Percentiles rank a stretch among this genome's conserved stretches.
Conservation (phyloP, 352 stramenopile species). For the Vaucheria bursata region DNA sequence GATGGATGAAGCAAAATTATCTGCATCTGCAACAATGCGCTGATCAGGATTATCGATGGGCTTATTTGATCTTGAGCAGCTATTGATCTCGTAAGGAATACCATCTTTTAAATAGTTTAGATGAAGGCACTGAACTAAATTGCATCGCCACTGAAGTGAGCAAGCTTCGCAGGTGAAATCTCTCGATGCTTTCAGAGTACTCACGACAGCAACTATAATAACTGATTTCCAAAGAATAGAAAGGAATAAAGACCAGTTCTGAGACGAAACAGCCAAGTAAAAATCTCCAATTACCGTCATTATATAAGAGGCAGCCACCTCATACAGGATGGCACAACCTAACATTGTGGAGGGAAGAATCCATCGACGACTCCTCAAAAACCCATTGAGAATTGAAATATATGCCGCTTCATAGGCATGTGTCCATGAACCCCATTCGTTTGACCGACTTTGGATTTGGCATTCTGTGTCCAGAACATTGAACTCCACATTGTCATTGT, state of each 20-base stretch:
- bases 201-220: constrained; percentile 24
- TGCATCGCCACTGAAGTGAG: constrained; percentile 24
- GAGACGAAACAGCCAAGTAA: constrained; percentile 38
- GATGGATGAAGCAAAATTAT: constrained; percentile 15
- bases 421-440: constrained; percentile 1
- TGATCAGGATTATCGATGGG: constrained; percentile 49
- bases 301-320: constrained; percentile 24
- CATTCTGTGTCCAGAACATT: too few species aligned
- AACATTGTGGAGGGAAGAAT: constrained; percentile 22
- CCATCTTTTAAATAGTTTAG: neutral
- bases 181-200: constrained; percentile 12
- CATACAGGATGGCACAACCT: constrained; percentile 15
- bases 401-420: neutral
- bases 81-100: neutral
- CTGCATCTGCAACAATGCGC: constrained; percentile 21
- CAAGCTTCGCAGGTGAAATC: constrained; percentile 30
- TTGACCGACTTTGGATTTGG: too few species aligned
- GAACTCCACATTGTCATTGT: too few species aligned
- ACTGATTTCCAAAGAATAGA: constrained; percentile 36
- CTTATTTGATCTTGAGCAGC: neutral
- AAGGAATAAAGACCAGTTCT: neutral
- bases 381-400: constrained; percentile 24
- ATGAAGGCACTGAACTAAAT: constrained; percentile 16
- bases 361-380: constrained; percentile 24
- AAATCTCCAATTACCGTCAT: constrained; percentile 43